Percentiles rank a stretch among this genome's conserved stretches.
These are phyloP conservation scores for Pseudonectria foliicola DNA, from an alignment of 2,329 filamentous ascomycete species.

Conservation along the genomic window DNA sequence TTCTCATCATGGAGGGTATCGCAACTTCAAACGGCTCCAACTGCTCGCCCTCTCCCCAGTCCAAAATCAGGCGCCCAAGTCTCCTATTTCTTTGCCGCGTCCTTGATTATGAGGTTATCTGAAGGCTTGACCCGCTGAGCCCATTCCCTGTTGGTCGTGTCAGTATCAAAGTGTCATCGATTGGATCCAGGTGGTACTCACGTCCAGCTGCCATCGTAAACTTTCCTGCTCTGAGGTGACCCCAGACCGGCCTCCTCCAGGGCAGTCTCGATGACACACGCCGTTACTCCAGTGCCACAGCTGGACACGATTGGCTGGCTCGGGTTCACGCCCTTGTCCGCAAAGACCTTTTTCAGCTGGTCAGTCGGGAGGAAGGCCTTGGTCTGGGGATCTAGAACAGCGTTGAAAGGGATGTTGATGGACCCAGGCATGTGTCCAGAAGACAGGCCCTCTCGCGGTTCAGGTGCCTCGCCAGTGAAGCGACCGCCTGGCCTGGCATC, in stretches of 20 bases:
- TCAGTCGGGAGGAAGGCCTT: conserved; percentile 71
- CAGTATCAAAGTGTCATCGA: conserved; percentile 20
- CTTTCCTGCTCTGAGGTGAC: conserved; percentile 55
- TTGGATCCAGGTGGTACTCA: conserved; percentile 45
- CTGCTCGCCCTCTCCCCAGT: conserved; percentile 10
- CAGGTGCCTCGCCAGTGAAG: conserved; percentile 75
- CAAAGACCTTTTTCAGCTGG: conserved; percentile 68
- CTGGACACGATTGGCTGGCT: conserved; percentile 75
- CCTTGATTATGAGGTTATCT: conserved; percentile 57
- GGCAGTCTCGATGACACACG: conserved; percentile 82
- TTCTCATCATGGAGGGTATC: conserved; percentile 26
- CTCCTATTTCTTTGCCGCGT: conserved; percentile 22
- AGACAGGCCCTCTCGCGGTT: conserved; percentile 77
- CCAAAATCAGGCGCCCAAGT: conserved; percentile 1
- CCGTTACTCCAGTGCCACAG: conserved; percentile 92
- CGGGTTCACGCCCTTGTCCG: conserved; percentile 71
- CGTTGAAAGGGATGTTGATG: conserved; percentile 71
- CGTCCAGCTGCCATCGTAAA: conserved; percentile 99
- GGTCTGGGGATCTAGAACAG: conserved; percentile 73
- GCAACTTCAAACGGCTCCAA: conserved; percentile 16
- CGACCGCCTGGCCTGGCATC: conserved; percentile 77
- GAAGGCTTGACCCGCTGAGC: conserved; percentile 56
- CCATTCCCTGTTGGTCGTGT: conserved; percentile 47
- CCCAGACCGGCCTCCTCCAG: conserved; percentile 72
- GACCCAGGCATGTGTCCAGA: conserved; percentile 91